Conservation (phyloP, 306 rosid genomes). For the Inga laurina region DNA sequence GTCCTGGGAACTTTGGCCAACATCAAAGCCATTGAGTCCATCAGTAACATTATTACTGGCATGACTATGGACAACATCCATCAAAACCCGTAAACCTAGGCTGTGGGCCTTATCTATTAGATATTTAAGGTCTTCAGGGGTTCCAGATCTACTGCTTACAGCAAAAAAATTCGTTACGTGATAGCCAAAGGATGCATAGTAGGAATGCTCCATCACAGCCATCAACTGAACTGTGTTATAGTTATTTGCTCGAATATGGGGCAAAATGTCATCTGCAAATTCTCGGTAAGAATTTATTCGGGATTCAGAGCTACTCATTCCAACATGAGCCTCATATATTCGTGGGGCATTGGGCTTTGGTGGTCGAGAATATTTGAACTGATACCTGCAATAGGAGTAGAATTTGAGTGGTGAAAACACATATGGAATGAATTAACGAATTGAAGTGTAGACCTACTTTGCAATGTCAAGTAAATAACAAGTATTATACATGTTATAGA, state of each 20-base stretch:
- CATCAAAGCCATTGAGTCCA: conserved; percentile 97
- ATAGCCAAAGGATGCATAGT: conserved; percentile 96
- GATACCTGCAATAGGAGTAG: conserved; percentile 55
- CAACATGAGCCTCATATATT: conserved; percentile 95
- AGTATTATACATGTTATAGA: background rate
- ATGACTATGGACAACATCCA: conserved; percentile 98
- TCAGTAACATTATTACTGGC: conserved; percentile 89
- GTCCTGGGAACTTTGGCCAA: conserved; percentile 86
- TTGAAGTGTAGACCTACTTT: background rate
- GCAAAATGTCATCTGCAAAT: conserved; percentile 87
- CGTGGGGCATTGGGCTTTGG: conserved; percentile 75
- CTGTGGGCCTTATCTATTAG: conserved; percentile 91
- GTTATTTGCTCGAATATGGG: conserved; percentile 83
- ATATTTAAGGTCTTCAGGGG: conserved; percentile 95
- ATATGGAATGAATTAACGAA: conserved; percentile 13
- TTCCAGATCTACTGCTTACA: conserved; percentile 94
- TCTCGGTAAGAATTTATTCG: conserved; percentile 79
- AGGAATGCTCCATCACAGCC: conserved; percentile 99
- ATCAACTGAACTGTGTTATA: conserved; percentile 94
- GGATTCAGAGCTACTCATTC: conserved; percentile 97
- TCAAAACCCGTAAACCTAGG: conserved; percentile 79
- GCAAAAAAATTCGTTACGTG: conserved; percentile 95
- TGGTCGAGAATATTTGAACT: conserved; percentile 76
- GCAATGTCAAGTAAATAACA: conserved; percentile 19
- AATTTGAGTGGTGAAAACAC: conserved; percentile 12